A percentile compares a stretch with the other conserved stretches of the same genome.
Evolutionary conservation across 2,329 filamentous ascomycete species (phyloP).

Genomic region (Hypoxylon rubiginosum): DNA sequence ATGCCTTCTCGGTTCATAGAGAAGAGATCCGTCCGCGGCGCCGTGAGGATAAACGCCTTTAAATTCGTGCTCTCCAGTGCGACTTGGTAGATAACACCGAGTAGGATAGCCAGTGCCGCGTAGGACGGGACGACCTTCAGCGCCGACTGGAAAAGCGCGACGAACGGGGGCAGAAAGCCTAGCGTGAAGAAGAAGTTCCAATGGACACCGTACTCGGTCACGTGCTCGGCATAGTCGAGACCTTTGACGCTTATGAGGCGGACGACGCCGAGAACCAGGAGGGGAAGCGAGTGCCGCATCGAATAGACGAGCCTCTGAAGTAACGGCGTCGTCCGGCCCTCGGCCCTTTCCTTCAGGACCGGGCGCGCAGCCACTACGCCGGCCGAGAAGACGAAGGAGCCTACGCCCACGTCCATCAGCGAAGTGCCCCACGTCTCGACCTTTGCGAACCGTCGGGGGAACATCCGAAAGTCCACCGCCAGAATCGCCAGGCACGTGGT

Average conservation of each 20-base stretch:
- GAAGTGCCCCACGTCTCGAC: conserved; percentile 99
- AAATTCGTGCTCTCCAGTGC: conserved; percentile 82
- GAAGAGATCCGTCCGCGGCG: conserved; percentile 81
- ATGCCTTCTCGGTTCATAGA: conserved; percentile 95
- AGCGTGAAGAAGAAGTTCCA: conserved; percentile 99
- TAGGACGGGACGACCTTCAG: conserved; percentile 81
- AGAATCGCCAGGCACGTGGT: conserved; percentile 91
- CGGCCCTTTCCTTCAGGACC: conserved; percentile 77
- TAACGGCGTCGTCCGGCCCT: conserved; percentile 64
- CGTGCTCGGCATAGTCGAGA: conserved; percentile 95
- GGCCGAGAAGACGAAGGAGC: conserved; percentile 95
- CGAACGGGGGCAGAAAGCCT: conserved; percentile 87
- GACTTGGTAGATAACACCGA: conserved; percentile 80
- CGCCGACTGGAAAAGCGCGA: conserved; percentile 83
- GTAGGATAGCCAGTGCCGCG: conserved; percentile 77
- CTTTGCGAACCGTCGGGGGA: conserved; percentile 95
- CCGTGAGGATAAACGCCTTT: conserved; percentile 85
- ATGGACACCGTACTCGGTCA: conserved; percentile 96
- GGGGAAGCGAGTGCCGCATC: conserved; percentile 83
- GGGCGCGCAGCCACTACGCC: conserved; percentile 91
- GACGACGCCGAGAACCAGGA: conserved; percentile 83
- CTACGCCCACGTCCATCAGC: conserved; percentile 98
- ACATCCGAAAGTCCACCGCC: conserved; percentile 95
- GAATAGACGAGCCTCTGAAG: conserved; percentile 73
- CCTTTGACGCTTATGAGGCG: conserved; percentile 92